Base-by-base conservation (phyloP, 768 basidiomycete species). In the Plicaturopsis crispa region DNA sequence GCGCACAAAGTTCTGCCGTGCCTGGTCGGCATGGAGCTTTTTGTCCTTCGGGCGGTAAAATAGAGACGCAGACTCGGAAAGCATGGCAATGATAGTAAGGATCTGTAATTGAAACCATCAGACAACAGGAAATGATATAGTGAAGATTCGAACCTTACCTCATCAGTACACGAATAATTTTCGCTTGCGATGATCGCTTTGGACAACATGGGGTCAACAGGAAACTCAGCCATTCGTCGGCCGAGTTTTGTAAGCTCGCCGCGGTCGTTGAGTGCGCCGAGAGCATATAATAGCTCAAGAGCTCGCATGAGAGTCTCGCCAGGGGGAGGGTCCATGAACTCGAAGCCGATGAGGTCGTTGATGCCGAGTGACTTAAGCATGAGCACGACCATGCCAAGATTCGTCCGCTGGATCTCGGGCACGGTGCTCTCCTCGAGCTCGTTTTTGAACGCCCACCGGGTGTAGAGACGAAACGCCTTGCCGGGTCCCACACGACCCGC, bases 21-120 rank as follows among this genome's bases (percentile, higher is more conserved):
- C 96, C 64, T 97, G 92, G 52, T 99, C 94, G 11, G 96, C 96
- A 52, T 98, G 90, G 35, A 92, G 63, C 54, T 91, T 93, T 69
- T 98, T 99, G 67, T 97, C 94, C 64, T 98, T 99, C 2, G 96
- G 96, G 24, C 96, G 78, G 56, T 92, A 99, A 58, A 98, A 91
- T 21, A 99, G 69, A 3, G 94, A 96, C 0, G 82, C 79, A 1
- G 92, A 96, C 60, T 98, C 96, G 17, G 87, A 89, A 10, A 99
- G 70, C 94, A 98, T 98, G 1, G 93, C 76, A 40, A 97, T 93
- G 49, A 98, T 97, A 1, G 96, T 96, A 38, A 99, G 69, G 20
- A 98, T 80, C 90, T 93, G 48, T 8, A 4, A 22, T 12, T 31
- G 3, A 28, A 24, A 2, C 40, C 12, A 37, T 35, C 4, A 31